These are phyloP conservation scores for Diaporthe sp. DNA, from an alignment of 2,329 filamentous ascomycete genomes.

Conservation along the genomic window DNA sequence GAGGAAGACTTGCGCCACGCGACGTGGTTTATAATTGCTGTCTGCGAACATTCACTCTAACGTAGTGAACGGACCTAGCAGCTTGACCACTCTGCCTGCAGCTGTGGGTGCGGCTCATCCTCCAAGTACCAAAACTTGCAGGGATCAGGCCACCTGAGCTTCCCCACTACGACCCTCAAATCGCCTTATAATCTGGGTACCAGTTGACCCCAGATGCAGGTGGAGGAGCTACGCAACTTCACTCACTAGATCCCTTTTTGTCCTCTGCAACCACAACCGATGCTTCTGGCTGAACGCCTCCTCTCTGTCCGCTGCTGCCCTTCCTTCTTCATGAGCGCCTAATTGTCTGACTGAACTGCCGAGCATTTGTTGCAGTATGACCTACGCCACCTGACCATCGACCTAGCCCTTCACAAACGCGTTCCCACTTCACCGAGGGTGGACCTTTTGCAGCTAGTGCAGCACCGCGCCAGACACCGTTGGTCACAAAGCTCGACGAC, in stretches of 20 bases:
- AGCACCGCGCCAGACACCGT: constrained; percentile 6
- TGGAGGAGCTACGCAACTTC: constrained; percentile 15
- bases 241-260: neutral
- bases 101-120: constrained; percentile 6
- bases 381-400: neutral
- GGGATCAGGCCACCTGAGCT: neutral
- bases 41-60: neutral
- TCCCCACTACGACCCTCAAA: constrained; percentile 8
- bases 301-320: neutral
- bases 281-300: neutral
- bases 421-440: neutral
- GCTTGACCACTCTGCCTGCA: constrained; percentile 21
- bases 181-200: constrained; percentile 6
- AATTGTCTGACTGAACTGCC: neutral
- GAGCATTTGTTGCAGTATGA: neutral
- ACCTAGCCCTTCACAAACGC: constrained; percentile 1
- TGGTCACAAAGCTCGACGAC: neutral
- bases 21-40: neutral
- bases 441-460: neutral
- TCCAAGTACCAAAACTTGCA: neutral
- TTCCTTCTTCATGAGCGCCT: neutral
- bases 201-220: constrained; percentile 13
- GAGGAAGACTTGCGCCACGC: neutral
- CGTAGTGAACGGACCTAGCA: neutral
- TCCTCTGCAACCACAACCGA: neutral